Percentiles rank a stretch among this genome's conserved stretches.
Conservation (phyloP, 768 basidiomycete species). For the Boletus subparvulus region DNA sequence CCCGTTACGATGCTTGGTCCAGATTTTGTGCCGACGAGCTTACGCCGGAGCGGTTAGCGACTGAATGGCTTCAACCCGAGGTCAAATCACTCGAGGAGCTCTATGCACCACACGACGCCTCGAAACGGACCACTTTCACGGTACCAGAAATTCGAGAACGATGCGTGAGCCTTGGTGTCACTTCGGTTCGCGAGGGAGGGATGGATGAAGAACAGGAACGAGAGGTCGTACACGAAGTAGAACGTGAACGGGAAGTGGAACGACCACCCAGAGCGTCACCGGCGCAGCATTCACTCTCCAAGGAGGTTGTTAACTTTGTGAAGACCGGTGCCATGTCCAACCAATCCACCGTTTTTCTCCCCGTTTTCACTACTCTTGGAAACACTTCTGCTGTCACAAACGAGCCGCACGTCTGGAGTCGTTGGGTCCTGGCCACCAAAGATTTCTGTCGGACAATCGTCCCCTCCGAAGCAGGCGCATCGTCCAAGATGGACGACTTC, state of each 20-base stretch:
- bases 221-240: slow-evolving; percentile 43
- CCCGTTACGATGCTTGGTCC: slow-evolving; percentile 24
- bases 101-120: slow-evolving; percentile 20
- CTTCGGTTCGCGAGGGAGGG: slow-evolving; percentile 13
- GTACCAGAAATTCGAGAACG: slow-evolving; percentile 26
- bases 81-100: slow-evolving; percentile 38
- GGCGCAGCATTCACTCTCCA: slow-evolving; percentile 17
- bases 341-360: slow-evolving; percentile 18
- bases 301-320: slow-evolving; percentile 8
- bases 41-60: neutral
- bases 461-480: neutral
- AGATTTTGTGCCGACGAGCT: slow-evolving; percentile 11
- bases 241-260: slow-evolving; percentile 39
- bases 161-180: slow-evolving; percentile 29
- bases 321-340: slow-evolving; percentile 24
- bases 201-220: slow-evolving; percentile 51
- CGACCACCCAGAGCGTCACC: slow-evolving; percentile 32
- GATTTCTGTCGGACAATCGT: slow-evolving; percentile 15
- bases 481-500: slow-evolving; percentile 29
- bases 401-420: slow-evolving; percentile 23
- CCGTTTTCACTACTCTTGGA: slow-evolving; percentile 11
- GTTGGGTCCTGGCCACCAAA: slow-evolving; percentile 11
- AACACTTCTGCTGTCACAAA: slow-evolving; percentile 6
- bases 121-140: neutral
- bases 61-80: slow-evolving; percentile 41